Evolutionary conservation across 108 stramenopile genomes (phyloP), one percentile per base, ranked within the genome.

Genomic region (Skeletonema menzelii): DNA sequence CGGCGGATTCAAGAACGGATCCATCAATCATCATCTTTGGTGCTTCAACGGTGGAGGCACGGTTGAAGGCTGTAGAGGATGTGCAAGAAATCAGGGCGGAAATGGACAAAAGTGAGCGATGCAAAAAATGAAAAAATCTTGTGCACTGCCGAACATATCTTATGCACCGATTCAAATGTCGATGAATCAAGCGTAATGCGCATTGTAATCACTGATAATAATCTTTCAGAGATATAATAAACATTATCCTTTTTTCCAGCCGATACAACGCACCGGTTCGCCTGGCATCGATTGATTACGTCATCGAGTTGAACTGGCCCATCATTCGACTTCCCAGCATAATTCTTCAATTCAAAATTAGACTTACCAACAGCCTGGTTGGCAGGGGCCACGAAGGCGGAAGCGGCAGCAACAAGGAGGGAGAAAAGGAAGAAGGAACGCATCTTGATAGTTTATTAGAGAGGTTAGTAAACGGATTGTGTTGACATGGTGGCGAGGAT

Each of bases 371-470:
- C 76, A 64, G 84, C 88, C 70, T 86, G 70, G 88, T 77, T 88
- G 66, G 82, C 85, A 44, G 89, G 87, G 70, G 87, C 81, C 58
- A 90, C 89, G 79, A 95, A 95, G 67, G 94, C 94, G 69, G 86
- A 87, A 73, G 90, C 90, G 68, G 85, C 84, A 61, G 86, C 87
- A 63, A 94, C 63, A 73, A 90, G 66, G 72, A 92, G 79, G 72
- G 93, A 88, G 76, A 89, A 63, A 70, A 91, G 34, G 84, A 93
- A 82, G 72, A 87, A 59, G 76, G 76, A 72, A 62, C 73, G 81
- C 81, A 75, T 81, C 73, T 79, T 79, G 67, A 49, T 31, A 61
- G 26, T 55, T 28, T 64, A 53, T 35, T 64, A 66, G 70, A 30
- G 31, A 69, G 49, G 49, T 49, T 40, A 60, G 59, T 40, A 60